Percentiles rank a stretch among this genome's conserved stretches.
These are phyloP conservation scores for Pseudonitzschia pungens DNA, from an alignment of 108 stramenopile genomes.

Conservation along the genomic window DNA sequence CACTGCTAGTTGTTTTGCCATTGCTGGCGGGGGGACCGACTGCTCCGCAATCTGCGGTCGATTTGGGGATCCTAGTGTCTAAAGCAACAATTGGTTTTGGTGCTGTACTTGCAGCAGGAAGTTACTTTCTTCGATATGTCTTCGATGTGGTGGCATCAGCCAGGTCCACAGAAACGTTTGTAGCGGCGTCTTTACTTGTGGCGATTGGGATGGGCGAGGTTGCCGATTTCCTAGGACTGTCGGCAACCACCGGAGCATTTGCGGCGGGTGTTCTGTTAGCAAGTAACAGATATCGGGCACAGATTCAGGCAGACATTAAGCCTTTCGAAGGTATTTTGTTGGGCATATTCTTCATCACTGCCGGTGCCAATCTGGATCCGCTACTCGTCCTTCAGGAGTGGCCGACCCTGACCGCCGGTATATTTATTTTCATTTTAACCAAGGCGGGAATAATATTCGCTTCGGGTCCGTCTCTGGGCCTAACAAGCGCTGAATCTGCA, in stretches of 20 bases:
- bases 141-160: constrained; percentile 70
- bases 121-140: constrained; percentile 49
- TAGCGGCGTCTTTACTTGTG: constrained; percentile 69
- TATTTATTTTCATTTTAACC: constrained; percentile 49
- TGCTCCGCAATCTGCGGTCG: constrained; percentile 27
- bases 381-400: constrained; percentile 50
- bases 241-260: constrained; percentile 72
- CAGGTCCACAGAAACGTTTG: constrained; percentile 72
- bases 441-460: constrained; percentile 63
- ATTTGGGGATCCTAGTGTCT: constrained; percentile 53
- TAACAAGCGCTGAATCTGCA: constrained; percentile 59
- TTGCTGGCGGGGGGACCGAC: constrained; percentile 47
- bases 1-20: constrained; percentile 67
- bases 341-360: constrained; percentile 77
- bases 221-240: constrained; percentile 61
- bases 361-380: constrained; percentile 71
- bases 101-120: constrained; percentile 54
- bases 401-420: constrained; percentile 68
- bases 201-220: constrained; percentile 73
- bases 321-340: constrained; percentile 83
- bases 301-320: constrained; percentile 81
- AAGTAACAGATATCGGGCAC: constrained; percentile 66
- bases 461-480: constrained; percentile 57
- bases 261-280: constrained; percentile 80
- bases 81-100: constrained; percentile 79